phyloP scores from a whole-genome alignment of 208 protist species.

The Naegleria fowleri region DNA sequence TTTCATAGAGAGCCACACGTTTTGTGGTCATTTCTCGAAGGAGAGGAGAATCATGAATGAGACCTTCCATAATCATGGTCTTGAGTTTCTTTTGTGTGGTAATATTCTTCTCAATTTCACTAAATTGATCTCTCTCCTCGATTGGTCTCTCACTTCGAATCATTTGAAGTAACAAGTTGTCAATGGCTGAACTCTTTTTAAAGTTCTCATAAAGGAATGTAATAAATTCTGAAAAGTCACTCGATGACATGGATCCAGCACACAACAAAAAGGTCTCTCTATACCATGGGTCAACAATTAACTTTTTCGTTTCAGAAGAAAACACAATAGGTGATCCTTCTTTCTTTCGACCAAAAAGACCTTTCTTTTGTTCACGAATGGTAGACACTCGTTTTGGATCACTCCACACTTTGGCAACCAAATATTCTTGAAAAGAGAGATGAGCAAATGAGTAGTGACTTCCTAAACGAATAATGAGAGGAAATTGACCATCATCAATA shows the following conservation, averaged over 20 bases:
- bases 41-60: background rate
- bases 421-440: conserved; percentile 3
- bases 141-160: conserved; percentile 1
- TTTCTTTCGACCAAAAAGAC: background rate
- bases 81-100: background rate
- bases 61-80: background rate
- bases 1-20: background rate
- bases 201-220: background rate
- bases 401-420: background rate
- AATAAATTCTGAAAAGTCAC: background rate
- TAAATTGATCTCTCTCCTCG: background rate
- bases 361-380: background rate
- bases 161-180: background rate
- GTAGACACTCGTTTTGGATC: background rate
- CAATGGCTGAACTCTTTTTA: background rate
- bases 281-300: conserved; percentile 8
- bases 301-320: background rate
- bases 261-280: conserved; percentile 14
- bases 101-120: background rate
- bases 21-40: background rate
- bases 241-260: background rate
- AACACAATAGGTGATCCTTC: background rate
- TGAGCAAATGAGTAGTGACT: background rate
- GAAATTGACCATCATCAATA: background rate
- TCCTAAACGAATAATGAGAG: background rate